A percentile compares a stretch with the other conserved stretches of the same genome.
Evolutionary conservation across 495 filamentous ascomycete genomes (phyloP).

Genomic region (Apiosordaria backusii): DNA sequence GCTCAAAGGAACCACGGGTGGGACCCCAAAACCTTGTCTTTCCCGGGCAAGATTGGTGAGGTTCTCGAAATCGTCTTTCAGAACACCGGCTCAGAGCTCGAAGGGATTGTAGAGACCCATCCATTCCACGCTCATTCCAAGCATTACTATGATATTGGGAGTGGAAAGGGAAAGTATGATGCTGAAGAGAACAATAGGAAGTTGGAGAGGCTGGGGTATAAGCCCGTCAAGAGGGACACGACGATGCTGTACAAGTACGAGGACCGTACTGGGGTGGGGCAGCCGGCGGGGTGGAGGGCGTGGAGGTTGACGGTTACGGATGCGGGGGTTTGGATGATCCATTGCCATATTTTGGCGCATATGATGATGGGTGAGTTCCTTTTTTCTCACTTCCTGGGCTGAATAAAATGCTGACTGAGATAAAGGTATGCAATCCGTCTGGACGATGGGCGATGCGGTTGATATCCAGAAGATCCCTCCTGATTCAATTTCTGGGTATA

Average conservation of each 20-base stretch:
- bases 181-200: constrained; percentile 49
- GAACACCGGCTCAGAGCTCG: constrained; percentile 42
- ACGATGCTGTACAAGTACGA: constrained; percentile 53
- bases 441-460: constrained; percentile 47
- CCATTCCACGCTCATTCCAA: constrained; percentile 60
- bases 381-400: no score
- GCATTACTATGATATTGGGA: constrained; percentile 58
- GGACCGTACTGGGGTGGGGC: constrained; percentile 31
- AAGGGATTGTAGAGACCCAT: constrained; percentile 54
- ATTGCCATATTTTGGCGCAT: constrained; percentile 53
- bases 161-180: constrained; percentile 55
- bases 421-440: constrained; percentile 54
- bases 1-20: constrained; percentile 49
- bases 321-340: constrained; percentile 60
- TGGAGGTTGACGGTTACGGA: constrained; percentile 52
- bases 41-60: constrained; percentile 55
- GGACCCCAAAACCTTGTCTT: constrained; percentile 49
- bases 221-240: constrained; percentile 52
- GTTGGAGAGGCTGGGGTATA: constrained; percentile 33
- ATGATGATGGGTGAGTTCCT: constrained; percentile 37
- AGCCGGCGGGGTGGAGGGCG: constrained; percentile 54
- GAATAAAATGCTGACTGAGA: no score
- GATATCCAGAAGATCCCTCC: constrained; percentile 36
- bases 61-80: constrained; percentile 60
- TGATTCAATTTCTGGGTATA: constrained; percentile 40